These are phyloP conservation scores for Naganishia antarctica DNA, from an alignment of 768 basidiomycete species.

Conservation along the genomic window DNA sequence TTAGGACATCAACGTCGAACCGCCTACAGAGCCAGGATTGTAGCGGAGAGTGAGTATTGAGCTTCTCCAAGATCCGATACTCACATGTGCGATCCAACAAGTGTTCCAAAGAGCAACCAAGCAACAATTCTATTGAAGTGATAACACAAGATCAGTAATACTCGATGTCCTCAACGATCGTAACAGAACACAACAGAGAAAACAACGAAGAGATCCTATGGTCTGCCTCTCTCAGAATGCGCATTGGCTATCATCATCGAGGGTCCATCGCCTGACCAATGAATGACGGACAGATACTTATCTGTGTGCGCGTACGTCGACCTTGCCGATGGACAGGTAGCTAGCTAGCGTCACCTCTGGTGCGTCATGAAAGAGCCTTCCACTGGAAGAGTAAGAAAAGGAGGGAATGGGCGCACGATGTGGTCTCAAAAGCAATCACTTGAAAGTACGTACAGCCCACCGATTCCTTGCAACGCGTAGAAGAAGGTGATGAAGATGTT, in stretches of 20 bases:
- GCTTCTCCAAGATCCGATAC: too few relatives aligned
- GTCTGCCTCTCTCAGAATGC: conserved; percentile 2
- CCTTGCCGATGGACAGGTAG: background rate
- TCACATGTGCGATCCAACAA: too few relatives aligned
- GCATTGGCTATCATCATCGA: conserved; percentile 1
- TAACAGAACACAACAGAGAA: background rate
- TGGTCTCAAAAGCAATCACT: too few relatives aligned
- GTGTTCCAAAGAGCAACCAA: too few relatives aligned
- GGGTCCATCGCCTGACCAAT: background rate
- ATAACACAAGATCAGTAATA: background rate
- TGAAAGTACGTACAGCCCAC: too few relatives aligned
- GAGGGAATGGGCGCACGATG: too few relatives aligned
- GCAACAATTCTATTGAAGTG: background rate
- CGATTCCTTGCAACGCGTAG: too few relatives aligned
- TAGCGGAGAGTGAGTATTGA: too few relatives aligned
- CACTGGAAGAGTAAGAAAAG: background rate
- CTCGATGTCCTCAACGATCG: background rate
- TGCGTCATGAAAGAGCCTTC: background rate
- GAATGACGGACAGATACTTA: conserved; percentile 7
- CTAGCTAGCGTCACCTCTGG: background rate
- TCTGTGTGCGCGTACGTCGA: conserved; percentile 1
- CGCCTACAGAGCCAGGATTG: too few relatives aligned
- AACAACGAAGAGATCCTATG: background rate
- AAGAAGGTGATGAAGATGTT: too few relatives aligned
- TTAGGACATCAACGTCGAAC: too few relatives aligned